Evolutionary conservation across 768 basidiomycete species (phyloP).

Genomic region (Russula sp.): DNA sequence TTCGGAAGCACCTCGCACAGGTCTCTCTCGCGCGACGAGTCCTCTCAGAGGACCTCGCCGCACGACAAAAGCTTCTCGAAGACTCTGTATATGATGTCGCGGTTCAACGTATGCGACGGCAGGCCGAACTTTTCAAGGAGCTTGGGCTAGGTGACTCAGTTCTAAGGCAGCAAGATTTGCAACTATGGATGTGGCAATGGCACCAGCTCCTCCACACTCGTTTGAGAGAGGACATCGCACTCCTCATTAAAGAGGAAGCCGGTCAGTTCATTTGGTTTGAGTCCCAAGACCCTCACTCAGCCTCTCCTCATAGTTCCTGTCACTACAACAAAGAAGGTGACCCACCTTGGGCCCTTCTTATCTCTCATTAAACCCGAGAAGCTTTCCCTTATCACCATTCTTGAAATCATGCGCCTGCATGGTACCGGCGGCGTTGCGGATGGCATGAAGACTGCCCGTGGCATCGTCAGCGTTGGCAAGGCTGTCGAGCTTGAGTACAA

Average conservation of each 20-base stretch:
- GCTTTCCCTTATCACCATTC: constrained; percentile 80
- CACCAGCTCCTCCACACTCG: constrained; percentile 50
- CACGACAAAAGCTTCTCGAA: constrained; percentile 78
- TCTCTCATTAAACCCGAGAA: constrained; percentile 66
- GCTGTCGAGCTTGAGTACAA: constrained; percentile 90
- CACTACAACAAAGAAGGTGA: background rate
- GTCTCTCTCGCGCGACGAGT: constrained; percentile 57
- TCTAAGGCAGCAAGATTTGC: constrained; percentile 45
- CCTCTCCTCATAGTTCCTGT: background rate
- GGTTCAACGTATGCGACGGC: constrained; percentile 56
- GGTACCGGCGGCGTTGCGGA: constrained; percentile 68
- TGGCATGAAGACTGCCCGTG: constrained; percentile 87
- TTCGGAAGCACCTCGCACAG: constrained; percentile 61
- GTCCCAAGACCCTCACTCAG: background rate
- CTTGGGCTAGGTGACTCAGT: constrained; percentile 46
- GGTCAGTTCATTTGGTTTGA: background rate
- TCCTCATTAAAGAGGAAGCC: constrained; percentile 36
- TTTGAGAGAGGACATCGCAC: constrained; percentile 44
- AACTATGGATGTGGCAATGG: constrained; percentile 85
- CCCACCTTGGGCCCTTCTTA: constrained; percentile 58
- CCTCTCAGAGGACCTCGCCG: constrained; percentile 56
- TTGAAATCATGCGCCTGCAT: constrained; percentile 79
- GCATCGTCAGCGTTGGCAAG: constrained; percentile 69
- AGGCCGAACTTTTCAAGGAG: constrained; percentile 49
- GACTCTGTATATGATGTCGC: constrained; percentile 83